Evolutionary conservation across 768 basidiomycete species (phyloP), one percentile per base, ranked within the genome.

Genomic region (Hebeloma cylindrosporum): DNA sequence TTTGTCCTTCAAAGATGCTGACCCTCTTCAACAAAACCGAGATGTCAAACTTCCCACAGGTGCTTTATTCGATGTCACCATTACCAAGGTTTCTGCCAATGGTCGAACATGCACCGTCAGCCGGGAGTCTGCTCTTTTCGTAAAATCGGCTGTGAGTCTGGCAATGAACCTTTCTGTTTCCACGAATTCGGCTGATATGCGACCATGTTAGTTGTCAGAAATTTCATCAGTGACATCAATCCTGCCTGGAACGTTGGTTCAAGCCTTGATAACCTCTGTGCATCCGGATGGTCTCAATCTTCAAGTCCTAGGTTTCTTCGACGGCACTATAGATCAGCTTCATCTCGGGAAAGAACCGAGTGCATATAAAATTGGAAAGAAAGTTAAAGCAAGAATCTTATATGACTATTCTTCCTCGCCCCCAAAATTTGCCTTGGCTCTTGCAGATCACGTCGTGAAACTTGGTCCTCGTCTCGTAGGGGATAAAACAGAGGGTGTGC

Each of bases 301-400:
- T 22, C 94, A 95, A 65, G 72, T 97, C 13, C 75, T 94, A 18
- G 93, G 92, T 0, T 94, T 87, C 63, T 98, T 93, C 65, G 85
- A 90, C 27, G 95, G 93, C 23, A 95, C 92, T 0, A 74, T 88
- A 18, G 93, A 96, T 58, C 73, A 80, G 26, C 77, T 85, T 45
- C 95, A 98, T 65, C 67, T 95, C 10, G 74, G 62, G 16, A 68
- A 68, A 9, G 71, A 73, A 26, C 29, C 67, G 63, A 71, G 73
- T 40, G 57, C 65, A 8, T 78, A 75, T 61, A 84, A 81, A 58
- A 58, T 82, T 32, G 86, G 85, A 2, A 76, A 82, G 63, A 88
- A 87, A 66, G 69, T 98, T 54, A 91, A 88, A 59, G 85, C 87
- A 0, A 73, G 95, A 51, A 76, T 98, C 22, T 63, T 98, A 27